These are phyloP conservation scores for Pythium scleroteichum DNA, from an alignment of 352 stramenopile species.

Conservation along the genomic window DNA sequence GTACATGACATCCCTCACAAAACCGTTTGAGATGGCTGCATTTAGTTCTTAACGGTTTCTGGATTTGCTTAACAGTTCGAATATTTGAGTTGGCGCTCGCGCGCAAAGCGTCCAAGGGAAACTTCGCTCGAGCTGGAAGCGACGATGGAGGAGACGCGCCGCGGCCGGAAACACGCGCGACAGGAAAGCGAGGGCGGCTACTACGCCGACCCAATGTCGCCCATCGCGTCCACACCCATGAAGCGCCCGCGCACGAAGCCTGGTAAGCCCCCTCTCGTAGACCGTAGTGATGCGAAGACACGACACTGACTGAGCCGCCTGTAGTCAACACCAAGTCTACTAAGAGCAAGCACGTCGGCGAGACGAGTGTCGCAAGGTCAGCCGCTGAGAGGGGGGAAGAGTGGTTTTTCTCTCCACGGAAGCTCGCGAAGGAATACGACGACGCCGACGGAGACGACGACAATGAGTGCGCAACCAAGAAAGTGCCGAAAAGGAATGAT, in stretches of 20 bases:
- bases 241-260: constrained; percentile 65
- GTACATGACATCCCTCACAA: not conserved
- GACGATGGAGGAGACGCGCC: constrained; percentile 22
- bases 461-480: not conserved
- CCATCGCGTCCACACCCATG: constrained; percentile 83
- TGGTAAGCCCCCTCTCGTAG: constrained; percentile 27
- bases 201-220: constrained; percentile 79
- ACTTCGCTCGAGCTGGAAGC: constrained; percentile 10
- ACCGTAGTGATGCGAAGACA: too few relatives aligned
- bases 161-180: constrained; percentile 22
- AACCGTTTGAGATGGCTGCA: constrained; percentile 3
- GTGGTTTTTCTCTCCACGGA: constrained; percentile 64
- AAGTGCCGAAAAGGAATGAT: constrained; percentile 8
- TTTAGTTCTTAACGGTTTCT: constrained; percentile 20
- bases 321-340: constrained; percentile 50
- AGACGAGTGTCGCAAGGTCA: constrained; percentile 24
- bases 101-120: constrained; percentile 24
- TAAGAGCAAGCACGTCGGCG: constrained; percentile 41
- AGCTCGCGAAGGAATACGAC: constrained; percentile 58
- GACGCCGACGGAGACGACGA: constrained; percentile 16
- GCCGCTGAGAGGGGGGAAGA: constrained; percentile 33
- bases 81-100: constrained; percentile 24
- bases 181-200: constrained; percentile 36
- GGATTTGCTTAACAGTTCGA: constrained; percentile 23
- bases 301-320: not conserved